Evolutionary conservation across 257 asterid genomes (phyloP), one percentile per base, ranked within the genome.

Genomic region (Leptodermis oblonga): DNA sequence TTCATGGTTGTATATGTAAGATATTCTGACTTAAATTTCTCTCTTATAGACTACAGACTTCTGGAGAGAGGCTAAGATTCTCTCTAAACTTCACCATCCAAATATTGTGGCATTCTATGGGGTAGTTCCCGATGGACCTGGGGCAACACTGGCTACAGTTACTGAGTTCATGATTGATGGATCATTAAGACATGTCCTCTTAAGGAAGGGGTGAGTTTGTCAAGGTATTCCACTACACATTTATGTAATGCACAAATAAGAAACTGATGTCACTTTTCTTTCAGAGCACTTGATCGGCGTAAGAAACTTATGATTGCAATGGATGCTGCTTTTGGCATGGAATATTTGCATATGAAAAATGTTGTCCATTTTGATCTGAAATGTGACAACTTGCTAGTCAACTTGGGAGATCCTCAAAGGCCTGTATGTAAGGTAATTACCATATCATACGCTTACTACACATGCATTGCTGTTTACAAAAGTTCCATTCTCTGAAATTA

Each of bases 21-120:
- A 52, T 52, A 56, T 56, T 55, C 22, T 68, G 4, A 51, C 5
- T 13, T 54, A 41, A 53, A 15, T 53, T 62, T 31, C 58, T 31
- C n/a, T 20, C 18, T 26, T 69, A 33, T 80, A 90, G 97, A 84
- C 85, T 37, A 85, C 86, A 74, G 97, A 90, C 66, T 86, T 90
- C 76, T 90, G 97, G 97, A 86, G 95, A 83, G 97, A 90, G 88
- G 97, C 96, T 69, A 78, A 85, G 73, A 88, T 90, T 71, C 89
- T 90, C 51, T 90, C 97, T 3, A 74, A 80, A 62, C 97, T 90
- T 67, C 97, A 88, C 83, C 97, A 90, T 78, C 97, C 97, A 39
- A 88, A 90, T 80, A 80, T 90, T 52, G 95, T 90, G 71, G 97
- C 97, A 45, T 85, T 91, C 70, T 91, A 91, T 28, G 97, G 97